Evolutionary conservation across 768 basidiomycete genomes (phyloP).

Genomic region (Leccinum incarnatum): DNA sequence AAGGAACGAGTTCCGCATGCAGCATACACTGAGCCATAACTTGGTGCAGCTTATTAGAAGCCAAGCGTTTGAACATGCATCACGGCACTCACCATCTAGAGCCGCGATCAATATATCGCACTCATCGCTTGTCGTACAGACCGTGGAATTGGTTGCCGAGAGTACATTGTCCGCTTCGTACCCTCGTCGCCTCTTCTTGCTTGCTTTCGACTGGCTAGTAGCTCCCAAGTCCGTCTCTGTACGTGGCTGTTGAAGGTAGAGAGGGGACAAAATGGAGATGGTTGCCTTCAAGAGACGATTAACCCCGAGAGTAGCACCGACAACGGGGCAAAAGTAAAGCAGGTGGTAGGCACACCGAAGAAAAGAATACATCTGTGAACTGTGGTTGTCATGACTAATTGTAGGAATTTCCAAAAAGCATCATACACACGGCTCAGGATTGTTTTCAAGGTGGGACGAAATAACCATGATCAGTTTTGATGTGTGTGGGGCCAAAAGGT

Average conservation of each 20-base stretch:
- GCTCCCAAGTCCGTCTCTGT: conserved; percentile 21
- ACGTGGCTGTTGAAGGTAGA: conserved; percentile 44
- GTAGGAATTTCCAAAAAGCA: not conserved
- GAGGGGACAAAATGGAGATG: conserved; percentile 44
- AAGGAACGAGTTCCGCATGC: conserved; percentile 48
- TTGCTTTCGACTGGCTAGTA: conserved; percentile 42
- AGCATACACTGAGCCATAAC: conserved; percentile 49
- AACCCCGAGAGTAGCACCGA: conserved; percentile 47
- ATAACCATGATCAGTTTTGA: conserved; percentile 53
- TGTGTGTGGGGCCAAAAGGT: conserved; percentile 54
- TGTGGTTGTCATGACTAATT: conserved; percentile 4
- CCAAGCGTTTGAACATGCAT: not conserved
- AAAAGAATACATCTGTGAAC: conserved; percentile 42
- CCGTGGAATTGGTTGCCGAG: conserved; percentile 42
- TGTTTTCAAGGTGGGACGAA: conserved; percentile 61
- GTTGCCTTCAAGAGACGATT: conserved; percentile 56
- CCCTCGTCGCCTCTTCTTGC: conserved; percentile 65
- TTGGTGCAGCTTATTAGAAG: conserved; percentile 28
- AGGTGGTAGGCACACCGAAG: conserved; percentile 45
- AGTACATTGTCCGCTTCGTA: conserved; percentile 79
- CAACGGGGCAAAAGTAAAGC: conserved; percentile 41
- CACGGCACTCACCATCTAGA: conserved; percentile 51
- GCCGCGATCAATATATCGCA: conserved; percentile 51
- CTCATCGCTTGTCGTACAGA: conserved; percentile 51
- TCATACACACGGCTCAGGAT: conserved; percentile 42